A percentile compares a stretch with the other conserved stretches of the same genome.
Evolutionary conservation across 768 basidiomycete genomes (phyloP).

Genomic region (Pleurotus sapidus): DNA sequence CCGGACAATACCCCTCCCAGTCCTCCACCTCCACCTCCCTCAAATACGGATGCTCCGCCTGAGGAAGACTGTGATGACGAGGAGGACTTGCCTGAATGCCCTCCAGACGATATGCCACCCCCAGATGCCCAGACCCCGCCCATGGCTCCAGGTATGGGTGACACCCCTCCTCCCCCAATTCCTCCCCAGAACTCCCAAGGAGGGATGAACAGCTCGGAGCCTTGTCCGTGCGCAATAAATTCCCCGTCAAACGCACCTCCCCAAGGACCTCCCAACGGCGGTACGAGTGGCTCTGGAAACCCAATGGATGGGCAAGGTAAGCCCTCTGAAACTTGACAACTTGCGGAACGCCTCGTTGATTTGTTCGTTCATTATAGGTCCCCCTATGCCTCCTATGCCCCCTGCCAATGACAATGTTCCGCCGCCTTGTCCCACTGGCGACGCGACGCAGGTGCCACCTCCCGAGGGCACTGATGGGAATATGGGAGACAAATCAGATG

Average conservation of each 20-base stretch:
- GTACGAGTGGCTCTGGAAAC: neutral
- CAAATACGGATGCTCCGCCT: neutral
- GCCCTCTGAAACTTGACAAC: neutral
- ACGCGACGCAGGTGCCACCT: neutral
- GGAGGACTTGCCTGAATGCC: neutral
- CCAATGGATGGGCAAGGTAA: neutral
- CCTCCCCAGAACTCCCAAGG: neutral
- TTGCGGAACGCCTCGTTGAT: neutral
- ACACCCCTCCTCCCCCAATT: neutral
- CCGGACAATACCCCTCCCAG: neutral
- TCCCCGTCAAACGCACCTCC: neutral
- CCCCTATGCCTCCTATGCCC: neutral
- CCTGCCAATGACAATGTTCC: neutral
- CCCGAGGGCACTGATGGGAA: neutral
- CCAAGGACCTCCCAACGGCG: neutral
- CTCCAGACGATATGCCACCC: neutral
- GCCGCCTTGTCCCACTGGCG: neutral
- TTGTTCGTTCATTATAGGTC: neutral
- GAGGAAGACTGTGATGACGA: neutral
- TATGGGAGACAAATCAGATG: neutral
- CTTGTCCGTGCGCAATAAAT: neutral
- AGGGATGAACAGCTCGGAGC: neutral
- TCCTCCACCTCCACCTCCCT: neutral
- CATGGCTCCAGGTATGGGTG: too few species aligned
- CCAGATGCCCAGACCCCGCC: neutral